Evolutionary conservation across 495 filamentous ascomycete species (phyloP), one percentile per base, ranked within the genome.

Genomic region (Penicillium goetzii): DNA sequence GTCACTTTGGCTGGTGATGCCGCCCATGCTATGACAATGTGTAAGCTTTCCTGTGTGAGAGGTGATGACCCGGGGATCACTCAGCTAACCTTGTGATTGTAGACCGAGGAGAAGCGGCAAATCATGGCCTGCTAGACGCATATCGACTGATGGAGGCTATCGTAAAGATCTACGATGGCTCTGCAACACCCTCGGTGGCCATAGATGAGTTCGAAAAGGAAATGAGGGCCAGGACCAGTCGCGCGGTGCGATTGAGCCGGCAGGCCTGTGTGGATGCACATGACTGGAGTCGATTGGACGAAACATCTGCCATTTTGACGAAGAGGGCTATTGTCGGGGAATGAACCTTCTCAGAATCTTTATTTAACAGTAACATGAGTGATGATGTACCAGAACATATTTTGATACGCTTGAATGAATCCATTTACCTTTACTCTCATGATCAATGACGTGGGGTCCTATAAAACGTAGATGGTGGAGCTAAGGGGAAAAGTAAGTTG

Each of bases 11-110:
- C 83, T 7, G 86, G 87, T 4, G 88, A 89, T 72, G 85, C 86
- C 0, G 78, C 84, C 7, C 86, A 90, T 72, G 78, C 85, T 1
- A 89, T 89, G 86, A 78, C 83, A 0, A 86, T 89, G 81, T 73
- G 85, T 83, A 76, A 47, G 78, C 69, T 1, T 5, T 47, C 21
- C 19, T 25, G 0, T 1, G 3, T 12, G 0, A 0, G 2, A 43
- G 7, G 8, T 5, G 3, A 25, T 2, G 3, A 14, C 3, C 43
- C 10, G 9, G 19, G 45, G 41, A 41, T 50, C 36, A 9, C 54
- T 58, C 25, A 52, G 15, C 36, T 40, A 40, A 40, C 14, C 43
- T 33, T 17, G n/a, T 32, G 21, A 17, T 41, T 10, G 10, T 49
- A 76, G 76, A 76, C 65, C 77, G 83, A 36, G 84, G 86, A 6